Conservation (phyloP, 2,329 filamentous ascomycete species). For the Thielaviopsis populi region DNA sequence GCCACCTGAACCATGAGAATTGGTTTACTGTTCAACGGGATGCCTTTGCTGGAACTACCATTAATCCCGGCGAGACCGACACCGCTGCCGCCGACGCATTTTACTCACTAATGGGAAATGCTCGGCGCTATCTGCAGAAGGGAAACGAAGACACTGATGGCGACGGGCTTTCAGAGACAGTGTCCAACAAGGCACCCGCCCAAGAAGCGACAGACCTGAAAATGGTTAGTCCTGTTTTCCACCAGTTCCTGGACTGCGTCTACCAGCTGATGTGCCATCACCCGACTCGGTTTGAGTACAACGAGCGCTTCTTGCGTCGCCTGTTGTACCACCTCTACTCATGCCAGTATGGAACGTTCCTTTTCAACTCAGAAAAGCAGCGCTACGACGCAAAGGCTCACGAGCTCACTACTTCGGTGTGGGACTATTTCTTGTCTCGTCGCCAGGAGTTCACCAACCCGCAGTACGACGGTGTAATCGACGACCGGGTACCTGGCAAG, state of each 20-base stretch:
- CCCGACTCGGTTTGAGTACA: constrained; percentile 86
- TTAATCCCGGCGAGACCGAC: constrained; percentile 47
- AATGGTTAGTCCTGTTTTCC: constrained; percentile 90
- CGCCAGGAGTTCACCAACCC: constrained; percentile 69
- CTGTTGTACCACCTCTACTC: constrained; percentile 89
- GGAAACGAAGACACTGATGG: constrained; percentile 48
- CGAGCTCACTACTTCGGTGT: constrained; percentile 71
- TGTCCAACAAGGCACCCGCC: constrained; percentile 30
- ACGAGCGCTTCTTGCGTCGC: constrained; percentile 78
- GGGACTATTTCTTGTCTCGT: constrained; percentile 85
- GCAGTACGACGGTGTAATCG: constrained; percentile 56
- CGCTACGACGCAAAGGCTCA: constrained; percentile 53
- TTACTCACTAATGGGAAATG: constrained; percentile 70
- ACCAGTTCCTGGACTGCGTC: constrained; percentile 89
- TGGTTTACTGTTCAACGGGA: constrained; percentile 89
- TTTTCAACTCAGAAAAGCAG: constrained; percentile 90
- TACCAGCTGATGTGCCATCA: constrained; percentile 81
- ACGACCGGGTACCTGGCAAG: constrained; percentile 64
- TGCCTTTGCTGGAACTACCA: constrained; percentile 46
- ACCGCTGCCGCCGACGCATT: constrained; percentile 53
- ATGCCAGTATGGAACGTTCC: constrained; percentile 91
- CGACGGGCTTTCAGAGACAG: constrained; percentile 32
- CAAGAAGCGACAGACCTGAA: constrained; percentile 63
- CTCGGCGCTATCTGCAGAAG: constrained; percentile 64
- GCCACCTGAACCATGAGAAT: constrained; percentile 75